A percentile compares a stretch with the other conserved stretches of the same genome.
Conservation (phyloP, 73 alveolate genomes). For the Paramecium caudatum region DNA sequence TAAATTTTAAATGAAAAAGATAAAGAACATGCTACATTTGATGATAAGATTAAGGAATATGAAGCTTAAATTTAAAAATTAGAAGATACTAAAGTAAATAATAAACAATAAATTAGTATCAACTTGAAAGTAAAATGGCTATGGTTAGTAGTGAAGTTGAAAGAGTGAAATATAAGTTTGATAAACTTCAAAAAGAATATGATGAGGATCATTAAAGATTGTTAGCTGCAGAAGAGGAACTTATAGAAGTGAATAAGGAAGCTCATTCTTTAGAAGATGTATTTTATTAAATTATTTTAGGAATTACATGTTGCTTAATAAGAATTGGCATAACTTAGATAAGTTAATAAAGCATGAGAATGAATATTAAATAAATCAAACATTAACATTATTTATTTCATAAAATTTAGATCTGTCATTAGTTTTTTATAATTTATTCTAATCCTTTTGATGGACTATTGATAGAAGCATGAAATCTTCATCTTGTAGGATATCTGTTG, state of each 20-base stretch:
- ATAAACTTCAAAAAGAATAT: constrained; percentile 12
- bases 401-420: background rate
- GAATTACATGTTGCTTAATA: constrained; percentile 18
- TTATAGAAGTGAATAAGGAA: background rate
- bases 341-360: background rate
- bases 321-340: constrained; percentile 3
- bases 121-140: constrained; percentile 54
- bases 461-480: background rate
- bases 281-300: background rate
- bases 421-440: background rate
- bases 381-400: background rate
- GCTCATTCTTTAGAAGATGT: constrained; percentile 30
- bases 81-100: background rate
- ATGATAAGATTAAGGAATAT: background rate
- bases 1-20: constrained; percentile 23
- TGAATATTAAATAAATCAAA: background rate
- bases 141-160: constrained; percentile 39
- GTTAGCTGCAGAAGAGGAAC: constrained; percentile 4
- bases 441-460: background rate
- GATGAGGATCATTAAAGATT: constrained; percentile 26
- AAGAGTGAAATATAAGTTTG: constrained; percentile 33
- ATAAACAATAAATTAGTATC: background rate
- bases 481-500: background rate
- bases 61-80: constrained; percentile 23
- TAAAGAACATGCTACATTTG: constrained; percentile 5